These are phyloP conservation scores for Aspergillus bertholletiae DNA, from an alignment of 495 filamentous ascomycete species.

Conservation along the genomic window DNA sequence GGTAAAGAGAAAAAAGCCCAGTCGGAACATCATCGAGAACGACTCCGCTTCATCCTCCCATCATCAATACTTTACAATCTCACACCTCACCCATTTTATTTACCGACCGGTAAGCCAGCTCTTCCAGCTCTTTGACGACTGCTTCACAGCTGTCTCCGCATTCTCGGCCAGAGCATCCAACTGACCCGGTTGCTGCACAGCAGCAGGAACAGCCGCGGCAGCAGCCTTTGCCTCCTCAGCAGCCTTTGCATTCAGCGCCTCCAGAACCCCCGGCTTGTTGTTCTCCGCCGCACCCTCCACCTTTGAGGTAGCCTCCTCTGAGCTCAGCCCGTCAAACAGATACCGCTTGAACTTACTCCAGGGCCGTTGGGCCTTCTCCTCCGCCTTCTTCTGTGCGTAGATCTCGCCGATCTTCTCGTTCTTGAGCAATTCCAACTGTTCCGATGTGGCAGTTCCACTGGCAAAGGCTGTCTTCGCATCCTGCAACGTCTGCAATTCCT, in stretches of 20 bases:
- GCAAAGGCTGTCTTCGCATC: conserved; percentile 59
- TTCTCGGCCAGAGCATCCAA: conserved; percentile 43
- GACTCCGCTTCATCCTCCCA: background rate
- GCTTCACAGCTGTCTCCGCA: conserved; percentile 35
- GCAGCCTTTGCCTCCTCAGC: conserved; percentile 15
- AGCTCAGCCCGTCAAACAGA: conserved; percentile 46
- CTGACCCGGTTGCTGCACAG: conserved; percentile 26
- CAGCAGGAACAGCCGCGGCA: conserved; percentile 15
- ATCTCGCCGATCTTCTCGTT: conserved; percentile 56
- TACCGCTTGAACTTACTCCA: conserved; percentile 44
- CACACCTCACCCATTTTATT: background rate
- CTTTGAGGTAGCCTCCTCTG: conserved; percentile 36
- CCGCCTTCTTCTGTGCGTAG: conserved; percentile 38
- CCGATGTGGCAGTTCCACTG: conserved; percentile 55
- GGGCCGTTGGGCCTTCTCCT: conserved; percentile 40
- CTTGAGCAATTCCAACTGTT: conserved; percentile 50
- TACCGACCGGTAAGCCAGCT: conserved; percentile 41
- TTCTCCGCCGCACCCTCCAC: background rate
- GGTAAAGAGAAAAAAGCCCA: conserved; percentile 13
- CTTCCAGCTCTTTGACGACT: conserved; percentile 39
- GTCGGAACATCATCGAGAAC: conserved; percentile 10
- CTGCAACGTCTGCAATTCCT: conserved; percentile 57
- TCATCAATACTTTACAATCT: background rate
- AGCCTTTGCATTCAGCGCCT: conserved; percentile 40
- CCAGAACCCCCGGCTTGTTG: conserved; percentile 26